phyloP scores from a whole-genome alignment of 164 flowering plant genomes.

The Euptelea pleiosperma region DNA sequence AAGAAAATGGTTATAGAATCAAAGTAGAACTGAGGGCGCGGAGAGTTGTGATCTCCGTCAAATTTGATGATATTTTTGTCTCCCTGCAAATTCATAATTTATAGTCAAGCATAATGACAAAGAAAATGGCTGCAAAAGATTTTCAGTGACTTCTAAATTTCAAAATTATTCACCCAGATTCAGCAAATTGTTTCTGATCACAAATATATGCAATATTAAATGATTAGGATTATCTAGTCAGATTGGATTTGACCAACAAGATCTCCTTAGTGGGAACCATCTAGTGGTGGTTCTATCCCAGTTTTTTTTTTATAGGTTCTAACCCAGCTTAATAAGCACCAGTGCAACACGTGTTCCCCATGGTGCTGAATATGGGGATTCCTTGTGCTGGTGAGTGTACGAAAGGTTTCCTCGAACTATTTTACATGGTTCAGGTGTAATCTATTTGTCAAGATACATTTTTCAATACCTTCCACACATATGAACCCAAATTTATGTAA shows the following conservation, averaged over 20 bases:
- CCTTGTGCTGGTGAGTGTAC: too few relatives aligned
- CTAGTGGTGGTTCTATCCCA: background rate
- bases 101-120: conserved; percentile 1
- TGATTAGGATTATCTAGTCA: background rate
- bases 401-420: too few relatives aligned
- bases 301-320: too few relatives aligned
- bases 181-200: background rate
- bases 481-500: too few relatives aligned
- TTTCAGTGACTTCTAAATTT: background rate
- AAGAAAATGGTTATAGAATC: conserved; percentile 92
- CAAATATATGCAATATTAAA: background rate
- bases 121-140: background rate
- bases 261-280: background rate
- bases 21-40: conserved; percentile 91
- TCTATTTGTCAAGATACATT: too few relatives aligned
- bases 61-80: conserved; percentile 97
- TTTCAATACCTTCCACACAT: too few relatives aligned
- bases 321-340: background rate
- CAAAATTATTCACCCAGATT: too few relatives aligned
- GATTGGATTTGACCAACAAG: background rate
- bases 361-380: too few relatives aligned
- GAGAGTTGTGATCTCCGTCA: conserved; percentile 96
- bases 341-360: background rate
- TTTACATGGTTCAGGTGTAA: too few relatives aligned
- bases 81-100: conserved; percentile 52